A percentile compares a stretch with the other conserved stretches of the same genome.
phyloP scores from a whole-genome alignment of 1,139 yeast genomes.

The Taphrina wiesneri region DNA sequence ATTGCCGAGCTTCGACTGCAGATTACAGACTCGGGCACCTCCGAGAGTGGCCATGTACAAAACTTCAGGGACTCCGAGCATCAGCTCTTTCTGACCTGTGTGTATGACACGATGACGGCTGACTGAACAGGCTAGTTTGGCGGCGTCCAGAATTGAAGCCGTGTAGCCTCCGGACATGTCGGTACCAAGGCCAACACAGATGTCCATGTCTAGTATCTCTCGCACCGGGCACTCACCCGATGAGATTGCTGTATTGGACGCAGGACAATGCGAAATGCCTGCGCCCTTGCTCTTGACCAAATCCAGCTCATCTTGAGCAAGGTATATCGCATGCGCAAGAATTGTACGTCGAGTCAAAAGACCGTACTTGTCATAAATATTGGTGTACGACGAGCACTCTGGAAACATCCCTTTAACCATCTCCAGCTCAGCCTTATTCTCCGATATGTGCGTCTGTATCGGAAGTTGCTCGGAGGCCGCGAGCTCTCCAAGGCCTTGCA shows the following conservation, averaged over 20 bases:
- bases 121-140: conserved; percentile 77
- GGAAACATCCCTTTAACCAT: conserved; percentile 80
- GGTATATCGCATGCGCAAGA: conserved; percentile 85
- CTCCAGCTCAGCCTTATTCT: conserved; percentile 70
- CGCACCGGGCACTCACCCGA: conserved; percentile 89
- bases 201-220: conserved; percentile 62
- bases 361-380: conserved; percentile 68
- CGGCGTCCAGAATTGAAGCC: conserved; percentile 70
- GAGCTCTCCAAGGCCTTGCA: conserved; percentile 64
- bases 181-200: conserved; percentile 84
- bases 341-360: conserved; percentile 67
- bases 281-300: conserved; percentile 57
- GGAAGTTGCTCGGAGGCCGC: conserved; percentile 58
- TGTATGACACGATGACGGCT: conserved; percentile 81
- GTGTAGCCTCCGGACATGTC: conserved; percentile 93
- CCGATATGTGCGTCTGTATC: conserved; percentile 87
- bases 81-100: conserved; percentile 50
- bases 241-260: conserved; percentile 82
- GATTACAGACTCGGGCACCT: conserved; percentile 76
- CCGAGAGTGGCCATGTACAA: conserved; percentile 83
- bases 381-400: conserved; percentile 64
- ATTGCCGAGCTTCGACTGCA: conserved; percentile 63
- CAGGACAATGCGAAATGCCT: conserved; percentile 91
- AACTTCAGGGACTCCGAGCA: conserved; percentile 68
- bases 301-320: conserved; percentile 63